phyloP scores from a whole-genome alignment of 1,284 basidiomycete genomes.

The Quambalaria eucalypti region DNA sequence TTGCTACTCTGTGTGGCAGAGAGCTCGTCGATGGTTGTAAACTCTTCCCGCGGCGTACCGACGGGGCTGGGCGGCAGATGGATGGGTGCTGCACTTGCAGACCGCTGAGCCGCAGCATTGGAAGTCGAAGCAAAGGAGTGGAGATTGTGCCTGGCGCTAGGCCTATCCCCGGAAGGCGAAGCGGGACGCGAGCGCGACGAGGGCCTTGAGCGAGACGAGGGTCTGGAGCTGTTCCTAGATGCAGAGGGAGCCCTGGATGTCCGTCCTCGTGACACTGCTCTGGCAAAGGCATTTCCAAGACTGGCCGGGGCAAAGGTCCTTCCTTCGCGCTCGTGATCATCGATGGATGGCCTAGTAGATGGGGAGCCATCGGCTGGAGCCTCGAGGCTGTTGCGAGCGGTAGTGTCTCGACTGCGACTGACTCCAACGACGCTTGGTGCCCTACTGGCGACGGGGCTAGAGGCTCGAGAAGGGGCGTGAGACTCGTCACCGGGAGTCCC shows the following conservation, averaged over 20 bases:
- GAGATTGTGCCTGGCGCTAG: background rate
- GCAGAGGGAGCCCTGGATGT: background rate
- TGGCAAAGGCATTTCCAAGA: conserved; percentile 18
- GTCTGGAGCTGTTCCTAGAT: background rate
- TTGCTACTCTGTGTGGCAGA: no score
- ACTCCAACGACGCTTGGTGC: no score
- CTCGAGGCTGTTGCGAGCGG: background rate
- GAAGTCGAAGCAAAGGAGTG: background rate
- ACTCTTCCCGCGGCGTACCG: background rate
- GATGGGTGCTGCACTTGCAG: background rate
- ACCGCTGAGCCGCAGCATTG: background rate
- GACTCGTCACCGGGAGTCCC: no score
- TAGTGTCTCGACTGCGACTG: conserved; percentile 1
- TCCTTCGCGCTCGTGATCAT: background rate
- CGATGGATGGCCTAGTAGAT: no score
- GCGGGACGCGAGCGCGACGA: background rate
- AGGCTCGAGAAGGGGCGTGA: no score
- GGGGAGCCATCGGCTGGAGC: background rate
- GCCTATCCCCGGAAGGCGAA: background rate
- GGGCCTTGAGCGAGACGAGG: background rate
- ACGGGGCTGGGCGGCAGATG: background rate
- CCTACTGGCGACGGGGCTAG: no score
- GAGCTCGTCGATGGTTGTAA: no score
- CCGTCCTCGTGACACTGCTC: conserved; percentile 26
- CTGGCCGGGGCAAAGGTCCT: background rate